phyloP scores from a whole-genome alignment of 2,329 filamentous ascomycete species.

The Biscogniauxia marginata region DNA sequence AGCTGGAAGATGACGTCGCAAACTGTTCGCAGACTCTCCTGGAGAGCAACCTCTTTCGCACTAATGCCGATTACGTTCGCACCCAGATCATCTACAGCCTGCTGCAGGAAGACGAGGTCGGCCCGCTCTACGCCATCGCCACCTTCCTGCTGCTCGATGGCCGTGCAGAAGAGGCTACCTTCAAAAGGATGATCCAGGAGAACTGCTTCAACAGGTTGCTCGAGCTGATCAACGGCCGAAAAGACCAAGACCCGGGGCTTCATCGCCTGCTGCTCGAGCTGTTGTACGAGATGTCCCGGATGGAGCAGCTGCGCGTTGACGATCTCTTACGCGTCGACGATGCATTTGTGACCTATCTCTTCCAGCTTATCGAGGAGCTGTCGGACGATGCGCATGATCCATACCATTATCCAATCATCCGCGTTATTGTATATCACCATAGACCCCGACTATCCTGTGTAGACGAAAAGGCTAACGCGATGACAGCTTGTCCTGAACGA shows the following conservation, averaged over 20 bases:
- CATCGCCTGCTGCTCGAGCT: slow-evolving; percentile 83
- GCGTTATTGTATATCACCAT: slow-evolving; percentile 72
- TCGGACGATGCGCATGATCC: slow-evolving; percentile 87
- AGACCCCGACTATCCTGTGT: slow-evolving; percentile 3
- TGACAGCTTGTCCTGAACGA: slow-evolving; percentile 88
- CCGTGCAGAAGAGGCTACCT: slow-evolving; percentile 71
- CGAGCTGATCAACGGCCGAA: slow-evolving; percentile 70
- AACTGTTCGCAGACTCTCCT: slow-evolving; percentile 78
- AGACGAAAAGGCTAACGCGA: slow-evolving; percentile 2
- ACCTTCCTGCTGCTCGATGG: slow-evolving; percentile 88
- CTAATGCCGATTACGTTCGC: slow-evolving; percentile 82
- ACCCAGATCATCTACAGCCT: slow-evolving; percentile 91
- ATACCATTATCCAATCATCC: slow-evolving; percentile 93
- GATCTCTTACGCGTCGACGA: slow-evolving; percentile 79
- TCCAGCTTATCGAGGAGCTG: slow-evolving; percentile 82
- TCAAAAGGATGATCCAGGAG: slow-evolving; percentile 84
- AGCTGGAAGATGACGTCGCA: slow-evolving; percentile 75
- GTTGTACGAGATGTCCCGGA: slow-evolving; percentile 93
- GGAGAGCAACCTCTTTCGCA: slow-evolving; percentile 69
- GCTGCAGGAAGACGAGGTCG: slow-evolving; percentile 81
- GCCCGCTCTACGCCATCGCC: slow-evolving; percentile 76
- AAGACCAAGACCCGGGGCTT: slow-evolving; percentile 65
- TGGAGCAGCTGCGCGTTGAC: slow-evolving; percentile 74
- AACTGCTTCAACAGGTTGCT: slow-evolving; percentile 80
- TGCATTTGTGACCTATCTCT: slow-evolving; percentile 77